These are phyloP conservation scores for Nymphaea thermarum DNA, from an alignment of 164 flowering plant species.

Conservation along the genomic window DNA sequence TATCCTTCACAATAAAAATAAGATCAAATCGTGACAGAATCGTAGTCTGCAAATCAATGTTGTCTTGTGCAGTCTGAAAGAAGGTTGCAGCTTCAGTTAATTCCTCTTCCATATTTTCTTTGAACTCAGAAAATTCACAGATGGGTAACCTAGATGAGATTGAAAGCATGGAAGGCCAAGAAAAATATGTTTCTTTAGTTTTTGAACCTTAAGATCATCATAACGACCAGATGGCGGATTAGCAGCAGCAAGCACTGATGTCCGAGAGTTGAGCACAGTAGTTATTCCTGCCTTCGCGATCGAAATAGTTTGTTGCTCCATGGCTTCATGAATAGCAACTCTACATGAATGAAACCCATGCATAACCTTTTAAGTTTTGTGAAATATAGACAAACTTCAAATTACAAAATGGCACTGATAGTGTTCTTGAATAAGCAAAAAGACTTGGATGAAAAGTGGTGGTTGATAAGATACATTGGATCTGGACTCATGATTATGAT, in stretches of 20 bases:
- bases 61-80: conserved; percentile 93
- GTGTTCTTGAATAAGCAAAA: too few species aligned
- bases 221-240: conserved; percentile 99
- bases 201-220: conserved; percentile 90
- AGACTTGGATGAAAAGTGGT: too few species aligned
- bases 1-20: conserved; percentile 92
- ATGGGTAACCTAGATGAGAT: too few species aligned
- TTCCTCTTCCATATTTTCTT: background rate
- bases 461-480: too few species aligned
- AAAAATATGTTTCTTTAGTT: background rate
- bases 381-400: too few species aligned
- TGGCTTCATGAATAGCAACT: conserved; percentile 99
- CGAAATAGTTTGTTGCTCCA: conserved; percentile 99
- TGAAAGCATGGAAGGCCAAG: background rate
- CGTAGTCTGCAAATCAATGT: conserved; percentile 95
- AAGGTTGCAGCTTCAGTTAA: background rate
- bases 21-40: conserved; percentile 97
- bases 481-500: too few species aligned
- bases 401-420: too few species aligned
- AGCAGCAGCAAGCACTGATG: conserved; percentile 99
- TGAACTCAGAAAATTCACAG: too few species aligned
- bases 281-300: conserved; percentile 99
- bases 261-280: conserved; percentile 95
- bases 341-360: conserved; percentile 20
- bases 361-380: too few species aligned